A percentile compares a stretch with the other conserved stretches of the same genome.
Conservation (phyloP, 2,329 filamentous ascomycete genomes). For the Cryphonectria naterciae region DNA sequence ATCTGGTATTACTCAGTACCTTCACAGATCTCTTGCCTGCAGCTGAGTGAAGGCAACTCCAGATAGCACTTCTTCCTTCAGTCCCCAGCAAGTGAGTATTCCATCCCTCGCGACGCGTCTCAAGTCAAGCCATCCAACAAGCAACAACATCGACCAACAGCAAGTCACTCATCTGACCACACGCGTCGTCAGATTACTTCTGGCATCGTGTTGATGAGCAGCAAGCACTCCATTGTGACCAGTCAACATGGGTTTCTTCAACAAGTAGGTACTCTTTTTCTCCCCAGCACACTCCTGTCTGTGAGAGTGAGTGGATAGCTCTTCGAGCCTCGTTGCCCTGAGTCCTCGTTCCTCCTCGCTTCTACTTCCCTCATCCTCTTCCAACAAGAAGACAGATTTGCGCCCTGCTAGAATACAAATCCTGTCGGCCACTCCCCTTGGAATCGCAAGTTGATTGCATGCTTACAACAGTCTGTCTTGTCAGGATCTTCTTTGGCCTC, state of each 20-base stretch:
- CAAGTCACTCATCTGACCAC: neutral
- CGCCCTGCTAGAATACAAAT: neutral
- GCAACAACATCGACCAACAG: neutral
- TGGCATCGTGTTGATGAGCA: neutral
- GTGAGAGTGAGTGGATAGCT: neutral
- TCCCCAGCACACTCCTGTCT: no score
- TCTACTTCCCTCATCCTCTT: no score
- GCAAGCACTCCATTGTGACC: no score
- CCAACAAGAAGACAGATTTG: neutral
- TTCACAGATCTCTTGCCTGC: neutral
- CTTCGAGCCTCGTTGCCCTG: neutral
- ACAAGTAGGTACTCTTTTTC: slow-evolving; percentile 5
- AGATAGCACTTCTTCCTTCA: neutral
- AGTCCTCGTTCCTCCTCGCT: no score
- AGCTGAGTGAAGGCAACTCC: neutral
- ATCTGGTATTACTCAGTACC: neutral
- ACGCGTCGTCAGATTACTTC: neutral
- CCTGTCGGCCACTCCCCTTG: neutral
- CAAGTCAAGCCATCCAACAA: neutral
- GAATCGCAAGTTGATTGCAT: neutral
- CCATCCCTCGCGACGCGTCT: neutral
- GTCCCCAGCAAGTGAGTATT: neutral
- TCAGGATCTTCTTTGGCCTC: slow-evolving; percentile 2
- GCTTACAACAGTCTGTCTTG: neutral
- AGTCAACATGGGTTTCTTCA: slow-evolving; percentile 6